A percentile compares a stretch with the other conserved stretches of the same genome.
Conservation (phyloP, 2,329 filamentous ascomycete genomes). For the Botrytis porri region DNA sequence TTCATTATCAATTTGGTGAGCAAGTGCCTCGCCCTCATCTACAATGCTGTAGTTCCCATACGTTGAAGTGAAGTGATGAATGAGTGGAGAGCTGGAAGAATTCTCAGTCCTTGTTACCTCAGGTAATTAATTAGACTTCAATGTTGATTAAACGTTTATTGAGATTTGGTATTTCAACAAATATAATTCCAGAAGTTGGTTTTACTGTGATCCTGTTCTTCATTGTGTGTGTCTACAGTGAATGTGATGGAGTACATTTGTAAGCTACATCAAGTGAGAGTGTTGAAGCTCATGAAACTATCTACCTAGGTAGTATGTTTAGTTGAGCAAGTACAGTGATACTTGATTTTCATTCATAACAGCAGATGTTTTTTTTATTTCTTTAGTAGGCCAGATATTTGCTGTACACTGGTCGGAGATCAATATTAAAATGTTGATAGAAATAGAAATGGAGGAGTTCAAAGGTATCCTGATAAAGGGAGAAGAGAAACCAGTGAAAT, state of each 20-base stretch:
- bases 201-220: not conserved
- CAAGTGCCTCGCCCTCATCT: not conserved
- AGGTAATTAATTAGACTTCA: not conserved
- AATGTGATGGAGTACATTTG: not conserved
- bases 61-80: not conserved
- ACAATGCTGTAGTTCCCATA: not conserved
- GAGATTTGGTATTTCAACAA: not conserved
- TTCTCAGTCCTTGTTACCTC: not conserved
- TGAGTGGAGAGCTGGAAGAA: not conserved
- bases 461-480: not conserved
- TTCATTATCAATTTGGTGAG: not conserved
- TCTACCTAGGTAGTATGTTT: not conserved
- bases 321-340: not conserved
- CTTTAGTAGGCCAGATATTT: not conserved
- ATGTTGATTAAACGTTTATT: not conserved
- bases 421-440: not conserved
- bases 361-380: not conserved
- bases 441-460: not conserved
- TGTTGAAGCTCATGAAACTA: not conserved
- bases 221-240: not conserved
- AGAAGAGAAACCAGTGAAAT: not conserved
- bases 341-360: not conserved
- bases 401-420: not conserved
- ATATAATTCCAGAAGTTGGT: not conserved
- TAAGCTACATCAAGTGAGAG: not conserved